A percentile compares a stretch with the other conserved stretches of the same genome.
Conservation (phyloP, 768 basidiomycete genomes). For the Lactifluus pinguis region DNA sequence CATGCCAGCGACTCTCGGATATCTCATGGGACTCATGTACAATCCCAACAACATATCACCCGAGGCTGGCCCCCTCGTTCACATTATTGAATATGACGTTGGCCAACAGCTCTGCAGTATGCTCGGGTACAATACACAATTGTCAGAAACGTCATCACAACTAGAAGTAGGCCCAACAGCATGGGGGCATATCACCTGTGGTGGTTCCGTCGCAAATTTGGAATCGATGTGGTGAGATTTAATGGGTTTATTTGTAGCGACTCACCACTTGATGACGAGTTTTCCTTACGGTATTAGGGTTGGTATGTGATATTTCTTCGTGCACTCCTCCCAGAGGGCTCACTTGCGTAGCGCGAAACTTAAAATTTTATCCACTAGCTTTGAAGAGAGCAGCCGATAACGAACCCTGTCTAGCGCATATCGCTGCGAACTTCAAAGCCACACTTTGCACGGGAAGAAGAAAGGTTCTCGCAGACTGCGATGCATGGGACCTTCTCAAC, state of each 20-base stretch:
- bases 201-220: slow-evolving; percentile 38
- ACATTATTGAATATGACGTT: slow-evolving; percentile 31
- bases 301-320: slow-evolving; percentile 1
- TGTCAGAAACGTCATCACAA: not conserved
- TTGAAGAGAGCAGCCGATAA: slow-evolving; percentile 23
- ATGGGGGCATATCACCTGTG: slow-evolving; percentile 40
- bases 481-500: slow-evolving; percentile 37
- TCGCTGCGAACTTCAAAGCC: slow-evolving; percentile 28
- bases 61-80: slow-evolving; percentile 34
- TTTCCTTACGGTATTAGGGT: slow-evolving; percentile 2
- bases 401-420: slow-evolving; percentile 24
- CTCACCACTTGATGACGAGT: not conserved
- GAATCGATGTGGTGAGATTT: slow-evolving; percentile 36
- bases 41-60: slow-evolving; percentile 40
- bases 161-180: not conserved
- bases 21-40: slow-evolving; percentile 22
- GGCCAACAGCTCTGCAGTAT: slow-evolving; percentile 34
- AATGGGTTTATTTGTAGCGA: not conserved
- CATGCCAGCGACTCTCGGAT: slow-evolving; percentile 24
- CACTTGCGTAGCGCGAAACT: slow-evolving; percentile 31
- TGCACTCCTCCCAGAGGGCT: not conserved
- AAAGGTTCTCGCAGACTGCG: slow-evolving; percentile 26
- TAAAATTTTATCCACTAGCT: slow-evolving; percentile 40
- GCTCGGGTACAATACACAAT: slow-evolving; percentile 29
- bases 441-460: slow-evolving; percentile 21